Conservation (phyloP, 2,329 filamentous ascomycete genomes). For the Scolecobasidium constrictum region DNA sequence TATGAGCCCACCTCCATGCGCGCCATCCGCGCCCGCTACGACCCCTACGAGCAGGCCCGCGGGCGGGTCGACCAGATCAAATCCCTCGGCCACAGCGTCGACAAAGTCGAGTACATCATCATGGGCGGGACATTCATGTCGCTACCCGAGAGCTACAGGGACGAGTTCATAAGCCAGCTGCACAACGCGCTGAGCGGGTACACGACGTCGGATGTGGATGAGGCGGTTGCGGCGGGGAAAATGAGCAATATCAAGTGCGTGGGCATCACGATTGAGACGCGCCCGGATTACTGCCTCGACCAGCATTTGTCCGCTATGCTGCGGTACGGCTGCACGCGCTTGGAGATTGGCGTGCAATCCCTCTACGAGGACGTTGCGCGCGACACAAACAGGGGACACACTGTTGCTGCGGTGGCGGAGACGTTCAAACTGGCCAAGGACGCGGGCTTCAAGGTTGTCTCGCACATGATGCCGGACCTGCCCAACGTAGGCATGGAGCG, state of each 20-base stretch:
- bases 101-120: conserved; percentile 99
- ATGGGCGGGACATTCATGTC: conserved; percentile 99
- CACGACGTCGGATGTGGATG: conserved; percentile 86
- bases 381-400: conserved; percentile 94
- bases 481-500: conserved; percentile 98
- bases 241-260: conserved; percentile 98
- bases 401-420: conserved; percentile 87
- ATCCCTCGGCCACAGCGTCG: conserved; percentile 87
- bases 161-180: conserved; percentile 88
- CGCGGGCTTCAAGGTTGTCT: conserved; percentile 96
- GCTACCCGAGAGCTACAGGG: conserved; percentile 73
- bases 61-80: conserved; percentile 96
- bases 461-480: conserved; percentile 98
- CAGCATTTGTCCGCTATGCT: conserved; percentile 95
- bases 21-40: conserved; percentile 90
- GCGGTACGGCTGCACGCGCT: conserved; percentile 88
- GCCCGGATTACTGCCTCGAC: conserved; percentile 92
- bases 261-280: conserved; percentile 94
- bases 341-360: conserved; percentile 93
- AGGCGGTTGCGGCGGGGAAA: conserved; percentile 86
- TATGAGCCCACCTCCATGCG: conserved; percentile 99
- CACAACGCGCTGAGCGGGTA: conserved; percentile 97
- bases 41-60: conserved; percentile 93
- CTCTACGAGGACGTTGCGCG: conserved; percentile 97
- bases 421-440: conserved; percentile 97